phyloP scores from a whole-genome alignment of 2,329 filamentous ascomycete genomes.

The Aspergillus novoparasiticus region DNA sequence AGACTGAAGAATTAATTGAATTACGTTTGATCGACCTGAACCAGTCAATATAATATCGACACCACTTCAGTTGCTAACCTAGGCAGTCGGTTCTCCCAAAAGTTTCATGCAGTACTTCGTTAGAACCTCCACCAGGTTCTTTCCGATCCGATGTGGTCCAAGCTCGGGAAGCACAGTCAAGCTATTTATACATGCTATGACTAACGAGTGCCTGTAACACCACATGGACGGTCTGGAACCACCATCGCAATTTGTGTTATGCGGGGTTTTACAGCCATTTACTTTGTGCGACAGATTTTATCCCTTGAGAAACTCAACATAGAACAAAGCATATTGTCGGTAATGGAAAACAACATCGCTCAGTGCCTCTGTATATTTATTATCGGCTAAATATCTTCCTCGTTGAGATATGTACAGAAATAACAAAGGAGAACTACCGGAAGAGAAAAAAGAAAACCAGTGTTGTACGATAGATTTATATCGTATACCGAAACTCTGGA shows the following conservation, averaged over 20 bases:
- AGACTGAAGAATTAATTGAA: background rate
- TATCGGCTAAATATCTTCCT: background rate
- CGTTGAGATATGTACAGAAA: background rate
- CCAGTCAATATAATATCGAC: background rate
- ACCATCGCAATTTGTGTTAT: background rate
- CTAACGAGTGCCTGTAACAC: background rate
- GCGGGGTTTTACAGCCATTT: background rate
- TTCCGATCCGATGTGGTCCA: background rate
- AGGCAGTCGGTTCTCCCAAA: background rate
- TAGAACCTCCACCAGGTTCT: background rate
- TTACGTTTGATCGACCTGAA: background rate
- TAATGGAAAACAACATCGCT: background rate
- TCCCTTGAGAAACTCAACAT: background rate
- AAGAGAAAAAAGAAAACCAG: background rate
- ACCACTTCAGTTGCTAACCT: background rate
- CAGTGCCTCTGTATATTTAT: background rate
- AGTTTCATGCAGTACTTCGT: too few relatives aligned
- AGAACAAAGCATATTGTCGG: background rate
- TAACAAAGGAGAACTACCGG: background rate
- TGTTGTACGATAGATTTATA: background rate
- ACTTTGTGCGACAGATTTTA: background rate
- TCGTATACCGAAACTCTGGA: constrained; percentile 42
- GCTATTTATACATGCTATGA: background rate
- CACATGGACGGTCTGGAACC: background rate
- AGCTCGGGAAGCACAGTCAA: background rate